These are phyloP conservation scores for Xerophyta viscosa DNA, from an alignment of 106 monocot genomes.

Conservation along the genomic window DNA sequence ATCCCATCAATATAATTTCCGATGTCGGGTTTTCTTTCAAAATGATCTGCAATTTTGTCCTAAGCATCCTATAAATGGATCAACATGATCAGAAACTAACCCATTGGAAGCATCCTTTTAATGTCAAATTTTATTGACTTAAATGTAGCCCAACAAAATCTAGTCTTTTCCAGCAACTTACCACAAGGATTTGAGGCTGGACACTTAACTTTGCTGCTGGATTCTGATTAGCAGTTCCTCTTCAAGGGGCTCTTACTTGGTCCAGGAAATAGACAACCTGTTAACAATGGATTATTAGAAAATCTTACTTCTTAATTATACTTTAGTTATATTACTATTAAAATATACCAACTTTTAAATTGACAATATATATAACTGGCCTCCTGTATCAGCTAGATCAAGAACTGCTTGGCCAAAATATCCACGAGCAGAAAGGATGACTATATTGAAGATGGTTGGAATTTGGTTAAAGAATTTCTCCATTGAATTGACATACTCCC, in stretches of 20 bases:
- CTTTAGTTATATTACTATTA: too few relatives aligned
- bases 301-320: too few relatives aligned
- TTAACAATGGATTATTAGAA: too few relatives aligned
- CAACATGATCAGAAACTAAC: constrained; percentile 23
- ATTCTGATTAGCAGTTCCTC: constrained; percentile 83
- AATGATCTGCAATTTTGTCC: constrained; percentile 40
- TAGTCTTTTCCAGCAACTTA: constrained; percentile 13
- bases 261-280: constrained; percentile 93
- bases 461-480: too few relatives aligned
- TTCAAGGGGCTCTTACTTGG: constrained; percentile 86
- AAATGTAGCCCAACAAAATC: too few relatives aligned
- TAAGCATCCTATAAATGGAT: constrained; percentile 40
- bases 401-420: constrained; percentile 95
- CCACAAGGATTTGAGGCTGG: constrained; percentile 84
- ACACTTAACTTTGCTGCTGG: constrained; percentile 65
- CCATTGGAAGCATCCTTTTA: too few relatives aligned
- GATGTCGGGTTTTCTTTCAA: constrained; percentile 92
- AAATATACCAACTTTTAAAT: too few relatives aligned
- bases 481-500: too few relatives aligned
- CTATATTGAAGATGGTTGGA: constrained; percentile 71
- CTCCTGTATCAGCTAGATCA: constrained; percentile 94
- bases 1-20: constrained; percentile 96
- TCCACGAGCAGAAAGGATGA: constrained; percentile 84
- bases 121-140: too few relatives aligned
- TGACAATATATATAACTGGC: constrained; percentile 46